phyloP scores from a whole-genome alignment of 2,329 filamentous ascomycete species.

The Neonectria ditissima region DNA sequence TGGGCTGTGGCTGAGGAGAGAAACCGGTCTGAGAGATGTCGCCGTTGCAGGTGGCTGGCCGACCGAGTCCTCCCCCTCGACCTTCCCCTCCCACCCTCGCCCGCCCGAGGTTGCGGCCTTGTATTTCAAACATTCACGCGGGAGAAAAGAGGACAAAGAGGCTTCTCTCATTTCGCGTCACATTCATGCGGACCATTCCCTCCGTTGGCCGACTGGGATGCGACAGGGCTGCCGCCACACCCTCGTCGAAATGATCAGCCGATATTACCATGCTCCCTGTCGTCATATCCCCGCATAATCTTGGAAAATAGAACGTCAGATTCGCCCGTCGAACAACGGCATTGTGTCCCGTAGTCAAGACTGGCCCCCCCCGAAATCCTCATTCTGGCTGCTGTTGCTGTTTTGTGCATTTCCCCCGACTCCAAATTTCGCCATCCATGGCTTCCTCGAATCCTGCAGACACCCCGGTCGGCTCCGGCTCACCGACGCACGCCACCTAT shows the following conservation, averaged over 20 bases:
- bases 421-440: too few species aligned
- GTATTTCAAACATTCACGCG: neutral
- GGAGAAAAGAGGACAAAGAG: neutral
- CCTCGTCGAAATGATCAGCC: neutral
- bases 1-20: neutral
- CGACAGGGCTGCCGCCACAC: neutral
- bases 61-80: neutral
- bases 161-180: neutral
- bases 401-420: too few species aligned
- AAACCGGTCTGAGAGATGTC: neutral
- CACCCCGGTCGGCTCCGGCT: slow-evolving; percentile 29
- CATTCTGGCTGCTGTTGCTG: too few species aligned
- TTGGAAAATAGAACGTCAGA: slow-evolving; percentile 25
- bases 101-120: neutral
- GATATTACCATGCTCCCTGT: slow-evolving; percentile 19
- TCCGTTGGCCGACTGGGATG: neutral
- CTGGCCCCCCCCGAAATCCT: slow-evolving; percentile 14
- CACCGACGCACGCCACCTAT: slow-evolving; percentile 44
- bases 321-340: slow-evolving; percentile 28
- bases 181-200: neutral
- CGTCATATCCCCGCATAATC: slow-evolving; percentile 43
- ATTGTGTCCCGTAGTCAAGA: slow-evolving; percentile 12
- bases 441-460: slow-evolving; percentile 18
- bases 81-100: neutral
- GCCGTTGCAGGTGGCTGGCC: neutral